Evolutionary conservation across 2,329 filamentous ascomycete species (phyloP).

Genomic region (Pseudogymnoascus sp.): DNA sequence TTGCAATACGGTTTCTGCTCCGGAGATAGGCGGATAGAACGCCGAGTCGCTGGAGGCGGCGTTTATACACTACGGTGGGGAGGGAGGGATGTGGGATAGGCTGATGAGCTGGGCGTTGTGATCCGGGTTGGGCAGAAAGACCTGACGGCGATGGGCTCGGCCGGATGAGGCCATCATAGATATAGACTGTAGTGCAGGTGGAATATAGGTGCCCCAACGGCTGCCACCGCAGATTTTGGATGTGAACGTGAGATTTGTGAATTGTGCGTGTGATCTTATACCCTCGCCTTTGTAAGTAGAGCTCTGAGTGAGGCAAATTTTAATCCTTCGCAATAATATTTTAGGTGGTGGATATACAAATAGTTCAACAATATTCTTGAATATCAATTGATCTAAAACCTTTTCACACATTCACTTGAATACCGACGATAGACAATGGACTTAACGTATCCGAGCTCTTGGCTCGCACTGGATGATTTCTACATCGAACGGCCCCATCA

Average conservation of each 20-base stretch:
- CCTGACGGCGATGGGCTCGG: background rate
- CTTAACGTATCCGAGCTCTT: background rate
- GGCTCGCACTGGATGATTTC: background rate
- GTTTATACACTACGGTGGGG: background rate
- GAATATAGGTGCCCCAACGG: slow-evolving; percentile 6
- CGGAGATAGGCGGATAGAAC: slow-evolving; percentile 1
- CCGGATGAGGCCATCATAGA: background rate
- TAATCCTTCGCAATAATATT: background rate
- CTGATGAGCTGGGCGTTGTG: background rate
- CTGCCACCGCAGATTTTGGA: background rate
- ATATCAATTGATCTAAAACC: background rate
- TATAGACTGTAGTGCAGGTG: slow-evolving; percentile 7
- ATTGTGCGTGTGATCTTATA: background rate
- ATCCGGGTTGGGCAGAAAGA: background rate
- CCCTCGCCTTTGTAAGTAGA: background rate
- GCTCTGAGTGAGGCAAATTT: background rate
- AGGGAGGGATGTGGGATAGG: background rate
- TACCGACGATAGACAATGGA: too few species aligned
- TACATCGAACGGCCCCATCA: background rate
- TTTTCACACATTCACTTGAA: background rate
- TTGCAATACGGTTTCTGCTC: background rate
- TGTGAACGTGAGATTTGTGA: background rate
- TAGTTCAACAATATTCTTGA: background rate
- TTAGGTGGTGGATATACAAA: too few species aligned
- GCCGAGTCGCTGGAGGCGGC: background rate